Conservation (phyloP, 176 grass and related monocot genomes). For the Rhynchospora breviuscula region DNA sequence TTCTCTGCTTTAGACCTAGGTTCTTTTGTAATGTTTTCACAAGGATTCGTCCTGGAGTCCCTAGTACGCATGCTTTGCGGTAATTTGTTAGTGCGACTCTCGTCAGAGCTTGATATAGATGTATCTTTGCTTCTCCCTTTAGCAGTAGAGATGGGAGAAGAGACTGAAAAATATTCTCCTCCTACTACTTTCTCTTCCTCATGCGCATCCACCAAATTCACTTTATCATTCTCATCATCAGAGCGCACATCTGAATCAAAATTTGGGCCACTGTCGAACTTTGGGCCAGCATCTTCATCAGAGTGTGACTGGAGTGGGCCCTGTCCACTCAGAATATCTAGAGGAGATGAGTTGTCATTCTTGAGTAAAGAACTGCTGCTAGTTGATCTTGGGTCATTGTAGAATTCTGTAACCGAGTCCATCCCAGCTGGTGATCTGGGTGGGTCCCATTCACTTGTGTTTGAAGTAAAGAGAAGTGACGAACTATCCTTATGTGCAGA, state of each 20-base stretch:
- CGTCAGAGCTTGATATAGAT: not conserved
- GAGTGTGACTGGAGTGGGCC: not conserved
- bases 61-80: conserved; percentile 6
- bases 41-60: not conserved
- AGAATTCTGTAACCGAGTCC: not conserved
- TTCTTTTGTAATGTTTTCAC: not conserved
- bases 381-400: not conserved
- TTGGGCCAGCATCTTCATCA: conserved; percentile 7
- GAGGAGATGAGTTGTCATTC: not conserved
- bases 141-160: not conserved
- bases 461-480: not conserved
- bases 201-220: not conserved
- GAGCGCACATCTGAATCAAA: not conserved
- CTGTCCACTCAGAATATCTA: conserved; percentile 5
- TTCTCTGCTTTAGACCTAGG: not conserved
- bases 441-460: not conserved
- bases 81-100: not conserved
- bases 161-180: not conserved
- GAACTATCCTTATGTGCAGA: not conserved
- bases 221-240: conserved; percentile 20
- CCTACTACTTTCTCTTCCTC: conserved; percentile 15
- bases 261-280: conserved; percentile 22
- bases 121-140: not conserved
- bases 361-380: not conserved
- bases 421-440: not conserved